Conservation (phyloP, 148 eudicot genomes). For the Fagopyrum homotropicum region DNA sequence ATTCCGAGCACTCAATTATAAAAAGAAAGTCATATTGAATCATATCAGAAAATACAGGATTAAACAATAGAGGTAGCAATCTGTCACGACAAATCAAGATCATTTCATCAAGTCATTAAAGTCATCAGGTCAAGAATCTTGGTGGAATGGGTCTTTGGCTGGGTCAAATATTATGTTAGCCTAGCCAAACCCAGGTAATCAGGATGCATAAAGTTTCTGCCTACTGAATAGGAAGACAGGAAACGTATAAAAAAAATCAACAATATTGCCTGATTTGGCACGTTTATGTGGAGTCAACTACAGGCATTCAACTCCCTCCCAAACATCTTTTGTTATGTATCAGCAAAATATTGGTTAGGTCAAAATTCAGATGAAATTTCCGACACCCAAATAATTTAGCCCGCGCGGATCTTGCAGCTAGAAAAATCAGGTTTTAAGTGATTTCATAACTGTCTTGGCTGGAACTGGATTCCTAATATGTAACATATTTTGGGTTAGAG, state of each 20-base stretch:
- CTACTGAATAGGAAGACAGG: not conserved
- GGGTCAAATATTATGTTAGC: not conserved
- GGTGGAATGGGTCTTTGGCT: not conserved
- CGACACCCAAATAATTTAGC: too few species aligned
- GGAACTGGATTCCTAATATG: too few species aligned
- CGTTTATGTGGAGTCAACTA: too few species aligned
- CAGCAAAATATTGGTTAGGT: too few species aligned
- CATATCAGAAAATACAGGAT: not conserved
- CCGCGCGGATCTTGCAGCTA: too few species aligned
- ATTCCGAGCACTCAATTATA: not conserved
- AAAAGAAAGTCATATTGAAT: not conserved
- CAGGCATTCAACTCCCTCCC: too few species aligned
- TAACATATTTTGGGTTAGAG: not conserved
- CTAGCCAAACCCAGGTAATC: not conserved
- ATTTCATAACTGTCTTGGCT: too few species aligned
- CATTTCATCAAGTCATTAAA: not conserved
- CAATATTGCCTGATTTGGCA: not conserved
- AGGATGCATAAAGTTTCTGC: not conserved
- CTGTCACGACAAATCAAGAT: not conserved
- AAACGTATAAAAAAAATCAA: not conserved
- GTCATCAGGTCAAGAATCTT: not conserved
- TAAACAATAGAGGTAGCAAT: not conserved
- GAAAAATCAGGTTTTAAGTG: too few species aligned
- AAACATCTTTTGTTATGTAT: too few species aligned
- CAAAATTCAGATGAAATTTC: too few species aligned